Conservation (phyloP, 106 monocot genomes). For the Narthecium ossifragum region DNA sequence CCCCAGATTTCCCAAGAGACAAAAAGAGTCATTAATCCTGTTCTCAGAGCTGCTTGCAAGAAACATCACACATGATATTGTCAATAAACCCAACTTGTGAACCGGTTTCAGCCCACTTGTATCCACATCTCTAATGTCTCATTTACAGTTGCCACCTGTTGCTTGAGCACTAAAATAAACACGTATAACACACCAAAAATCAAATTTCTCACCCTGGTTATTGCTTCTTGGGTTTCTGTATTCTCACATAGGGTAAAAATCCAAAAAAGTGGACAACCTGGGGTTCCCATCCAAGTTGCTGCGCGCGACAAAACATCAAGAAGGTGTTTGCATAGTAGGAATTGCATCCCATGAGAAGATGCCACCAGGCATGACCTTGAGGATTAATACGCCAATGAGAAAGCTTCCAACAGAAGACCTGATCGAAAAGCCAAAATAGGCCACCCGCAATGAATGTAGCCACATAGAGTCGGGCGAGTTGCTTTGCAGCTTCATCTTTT, state of each 20-base stretch:
- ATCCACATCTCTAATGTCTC: too few relatives aligned
- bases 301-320: slow-evolving; percentile 80
- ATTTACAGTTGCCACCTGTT: too few relatives aligned
- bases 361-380: slow-evolving; percentile 92
- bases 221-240: slow-evolving; percentile 50
- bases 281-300: slow-evolving; percentile 76
- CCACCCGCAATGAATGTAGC: slow-evolving; percentile 41
- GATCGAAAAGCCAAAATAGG: slow-evolving; percentile 60
- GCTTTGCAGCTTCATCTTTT: slow-evolving; percentile 58
- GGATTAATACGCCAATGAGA: slow-evolving; percentile 61
- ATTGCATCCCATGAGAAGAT: slow-evolving; percentile 82
- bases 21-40: too few relatives aligned
- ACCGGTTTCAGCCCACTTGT: too few relatives aligned
- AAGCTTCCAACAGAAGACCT: slow-evolving; percentile 46
- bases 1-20: too few relatives aligned
- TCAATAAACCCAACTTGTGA: too few relatives aligned
- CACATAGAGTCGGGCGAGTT: slow-evolving; percentile 58
- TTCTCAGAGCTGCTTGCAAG: too few relatives aligned
- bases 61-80: too few relatives aligned
- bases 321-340: slow-evolving; percentile 85
- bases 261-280: slow-evolving; percentile 36
- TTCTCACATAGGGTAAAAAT: slow-evolving; percentile 62
- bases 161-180: neutral
- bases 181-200: neutral
- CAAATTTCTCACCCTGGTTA: neutral